phyloP scores from a whole-genome alignment of 2,329 filamentous ascomycete genomes.

The Trichoderma sp. region DNA sequence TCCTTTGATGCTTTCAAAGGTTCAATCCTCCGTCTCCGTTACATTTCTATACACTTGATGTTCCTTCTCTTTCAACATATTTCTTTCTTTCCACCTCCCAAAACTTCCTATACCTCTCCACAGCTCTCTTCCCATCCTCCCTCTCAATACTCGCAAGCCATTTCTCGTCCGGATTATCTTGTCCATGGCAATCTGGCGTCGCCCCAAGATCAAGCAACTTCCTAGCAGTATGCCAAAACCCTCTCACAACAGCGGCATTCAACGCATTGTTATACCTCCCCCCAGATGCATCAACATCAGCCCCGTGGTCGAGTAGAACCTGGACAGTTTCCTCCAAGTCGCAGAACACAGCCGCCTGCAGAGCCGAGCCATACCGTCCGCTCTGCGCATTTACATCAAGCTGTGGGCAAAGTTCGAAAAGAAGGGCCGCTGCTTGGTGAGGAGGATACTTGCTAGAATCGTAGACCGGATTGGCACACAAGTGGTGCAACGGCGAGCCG shows the following conservation, averaged over 20 bases:
- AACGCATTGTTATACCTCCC: constrained; percentile 21
- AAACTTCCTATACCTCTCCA: constrained; percentile 19
- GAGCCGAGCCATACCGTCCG: constrained; percentile 25
- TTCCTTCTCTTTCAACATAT: neutral
- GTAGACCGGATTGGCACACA: neutral
- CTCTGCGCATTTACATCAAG: constrained; percentile 25
- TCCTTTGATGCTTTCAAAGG: neutral
- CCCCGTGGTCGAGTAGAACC: constrained; percentile 25
- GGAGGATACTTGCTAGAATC: neutral
- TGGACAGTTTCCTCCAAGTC: neutral
- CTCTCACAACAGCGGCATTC: constrained; percentile 17
- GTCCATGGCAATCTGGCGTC: constrained; percentile 10
- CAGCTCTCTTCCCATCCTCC: neutral
- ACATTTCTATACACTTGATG: neutral
- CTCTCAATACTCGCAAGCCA: neutral
- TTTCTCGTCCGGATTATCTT: neutral
- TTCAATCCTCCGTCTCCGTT: neutral
- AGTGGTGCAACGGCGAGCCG: constrained; percentile 24
- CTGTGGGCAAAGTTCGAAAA: constrained; percentile 5
- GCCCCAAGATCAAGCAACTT: constrained; percentile 23
- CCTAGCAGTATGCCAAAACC: constrained; percentile 16
- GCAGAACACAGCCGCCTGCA: constrained; percentile 26
- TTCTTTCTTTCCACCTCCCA: constrained; percentile 3
- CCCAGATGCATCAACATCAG: constrained; percentile 14
- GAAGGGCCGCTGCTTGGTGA: neutral